Conservation (phyloP, 257 asterid species). For the Asclepias syriaca region DNA sequence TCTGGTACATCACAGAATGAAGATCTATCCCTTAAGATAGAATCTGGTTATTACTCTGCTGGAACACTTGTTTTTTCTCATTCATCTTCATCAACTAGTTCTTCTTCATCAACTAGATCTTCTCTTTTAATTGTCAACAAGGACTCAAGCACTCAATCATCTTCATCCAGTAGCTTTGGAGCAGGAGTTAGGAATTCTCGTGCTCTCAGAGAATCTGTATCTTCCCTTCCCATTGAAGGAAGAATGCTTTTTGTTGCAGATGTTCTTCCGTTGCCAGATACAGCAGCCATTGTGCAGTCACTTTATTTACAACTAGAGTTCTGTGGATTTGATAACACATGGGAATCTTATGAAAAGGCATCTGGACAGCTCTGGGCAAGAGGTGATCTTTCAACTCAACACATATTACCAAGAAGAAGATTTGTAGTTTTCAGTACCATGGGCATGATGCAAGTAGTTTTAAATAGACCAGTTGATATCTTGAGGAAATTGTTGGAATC, state of each 20-base stretch:
- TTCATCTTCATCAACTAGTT: slow-evolving; percentile 74
- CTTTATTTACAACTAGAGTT: slow-evolving; percentile 73
- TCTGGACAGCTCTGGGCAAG: slow-evolving; percentile 78
- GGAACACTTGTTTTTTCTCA: slow-evolving; percentile 87
- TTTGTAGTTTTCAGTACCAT: slow-evolving; percentile 85
- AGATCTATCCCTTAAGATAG: slow-evolving; percentile 79
- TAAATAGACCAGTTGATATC: slow-evolving; percentile 86
- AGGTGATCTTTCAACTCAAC: slow-evolving; percentile 90
- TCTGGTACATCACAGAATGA: slow-evolving; percentile 85
- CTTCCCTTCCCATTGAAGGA: slow-evolving; percentile 86
- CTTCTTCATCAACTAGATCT: slow-evolving; percentile 60
- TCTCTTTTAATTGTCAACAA: slow-evolving; percentile 78
- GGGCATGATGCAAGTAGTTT: slow-evolving; percentile 98
- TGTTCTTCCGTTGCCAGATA: slow-evolving; percentile 73
- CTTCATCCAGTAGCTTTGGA: slow-evolving; percentile 59
- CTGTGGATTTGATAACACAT: slow-evolving; percentile 52
- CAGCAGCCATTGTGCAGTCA: slow-evolving; percentile 72
- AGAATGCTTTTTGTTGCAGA: slow-evolving; percentile 91
- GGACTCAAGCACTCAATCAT: slow-evolving; percentile 68
- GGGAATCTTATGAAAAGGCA: slow-evolving; percentile 68
- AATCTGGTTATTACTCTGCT: slow-evolving; percentile 78
- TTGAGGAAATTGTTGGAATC: slow-evolving; percentile 77
- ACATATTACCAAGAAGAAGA: slow-evolving; percentile 82
- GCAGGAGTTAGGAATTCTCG: slow-evolving; percentile 71
- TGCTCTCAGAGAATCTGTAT: slow-evolving; percentile 79